Percentiles rank a stretch among this genome's conserved stretches.
Conservation (phyloP, 306 rosid species). For the Cyamopsis tetragonoloba region DNA sequence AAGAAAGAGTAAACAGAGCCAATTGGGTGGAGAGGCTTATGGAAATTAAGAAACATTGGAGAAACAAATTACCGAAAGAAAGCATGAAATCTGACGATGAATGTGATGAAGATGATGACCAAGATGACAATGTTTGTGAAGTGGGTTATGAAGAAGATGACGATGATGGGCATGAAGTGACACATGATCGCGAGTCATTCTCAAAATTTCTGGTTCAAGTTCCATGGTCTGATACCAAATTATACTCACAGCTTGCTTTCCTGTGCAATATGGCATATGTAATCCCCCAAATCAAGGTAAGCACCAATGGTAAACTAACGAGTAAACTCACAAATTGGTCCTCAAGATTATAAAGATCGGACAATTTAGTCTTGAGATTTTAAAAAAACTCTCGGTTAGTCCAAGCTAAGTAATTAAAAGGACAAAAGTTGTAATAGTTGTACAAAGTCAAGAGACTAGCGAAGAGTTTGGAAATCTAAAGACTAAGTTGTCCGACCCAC, state of each 20-base stretch:
- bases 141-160: conserved; percentile 56
- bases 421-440: no score
- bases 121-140: conserved; percentile 47
- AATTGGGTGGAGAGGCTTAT: conserved; percentile 86
- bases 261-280: conserved; percentile 86
- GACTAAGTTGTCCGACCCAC: no score
- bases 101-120: conserved; percentile 51
- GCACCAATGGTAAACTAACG: background rate
- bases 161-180: conserved; percentile 36
- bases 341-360: no score
- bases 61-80: conserved; percentile 41
- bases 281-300: conserved; percentile 72
- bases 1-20: conserved; percentile 49
- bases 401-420: no score
- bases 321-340: background rate
- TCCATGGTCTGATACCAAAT: conserved; percentile 66
- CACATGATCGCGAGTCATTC: conserved; percentile 48
- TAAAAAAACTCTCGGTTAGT: no score
- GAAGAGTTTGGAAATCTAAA: no score
- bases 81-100: conserved; percentile 40
- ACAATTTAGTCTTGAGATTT: no score
- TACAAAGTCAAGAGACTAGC: no score
- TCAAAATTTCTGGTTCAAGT: conserved; percentile 53
- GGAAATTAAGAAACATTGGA: conserved; percentile 82
- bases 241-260: conserved; percentile 69